These are phyloP conservation scores for Populus hybrid DNA, from an alignment of 441 rosid species.

Conservation along the genomic window DNA sequence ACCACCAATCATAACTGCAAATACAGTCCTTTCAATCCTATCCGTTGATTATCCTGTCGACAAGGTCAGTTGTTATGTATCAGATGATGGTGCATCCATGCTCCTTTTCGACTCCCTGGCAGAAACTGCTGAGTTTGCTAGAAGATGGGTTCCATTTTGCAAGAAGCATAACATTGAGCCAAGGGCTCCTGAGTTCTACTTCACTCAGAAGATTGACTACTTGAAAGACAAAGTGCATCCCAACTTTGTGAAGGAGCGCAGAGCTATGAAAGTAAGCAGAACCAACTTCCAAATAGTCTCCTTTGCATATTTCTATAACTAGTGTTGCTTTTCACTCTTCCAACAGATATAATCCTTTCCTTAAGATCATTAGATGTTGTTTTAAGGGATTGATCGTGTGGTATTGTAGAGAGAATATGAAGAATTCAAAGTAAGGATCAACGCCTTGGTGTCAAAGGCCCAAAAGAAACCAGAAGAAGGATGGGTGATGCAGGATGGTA, in stretches of 20 bases:
- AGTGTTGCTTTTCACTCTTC: not conserved
- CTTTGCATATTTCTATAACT: not conserved
- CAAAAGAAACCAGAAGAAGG: conserved; percentile 95
- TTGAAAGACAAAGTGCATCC: conserved; percentile 88
- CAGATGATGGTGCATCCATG: conserved; percentile 97
- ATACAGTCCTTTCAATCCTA: conserved; percentile 77
- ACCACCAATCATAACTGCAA: conserved; percentile 90
- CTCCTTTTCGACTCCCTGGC: conserved; percentile 74
- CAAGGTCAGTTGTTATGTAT: conserved; percentile 81
- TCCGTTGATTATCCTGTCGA: conserved; percentile 79
- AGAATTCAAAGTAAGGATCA: conserved; percentile 84
- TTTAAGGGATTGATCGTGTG: conserved; percentile 1
- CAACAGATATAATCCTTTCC: not conserved
- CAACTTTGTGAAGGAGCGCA: conserved; percentile 85
- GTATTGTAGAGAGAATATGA: conserved; percentile 76
- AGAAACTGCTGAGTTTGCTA: conserved; percentile 87
- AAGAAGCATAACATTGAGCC: conserved; percentile 80
- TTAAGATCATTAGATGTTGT: not conserved
- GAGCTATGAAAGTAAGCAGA: conserved; percentile 83
- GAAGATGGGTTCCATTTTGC: conserved; percentile 93
- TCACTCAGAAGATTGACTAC: conserved; percentile 83
- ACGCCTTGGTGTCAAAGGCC: conserved; percentile 83
- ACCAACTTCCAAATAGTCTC: not conserved
- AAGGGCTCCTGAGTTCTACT: conserved; percentile 88
- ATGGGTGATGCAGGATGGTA: conserved; percentile 97